Evolutionary conservation across 1,284 basidiomycete species (phyloP), one percentile per base, ranked within the genome.

Genomic region (Pseudozyma hubeiensis): DNA sequence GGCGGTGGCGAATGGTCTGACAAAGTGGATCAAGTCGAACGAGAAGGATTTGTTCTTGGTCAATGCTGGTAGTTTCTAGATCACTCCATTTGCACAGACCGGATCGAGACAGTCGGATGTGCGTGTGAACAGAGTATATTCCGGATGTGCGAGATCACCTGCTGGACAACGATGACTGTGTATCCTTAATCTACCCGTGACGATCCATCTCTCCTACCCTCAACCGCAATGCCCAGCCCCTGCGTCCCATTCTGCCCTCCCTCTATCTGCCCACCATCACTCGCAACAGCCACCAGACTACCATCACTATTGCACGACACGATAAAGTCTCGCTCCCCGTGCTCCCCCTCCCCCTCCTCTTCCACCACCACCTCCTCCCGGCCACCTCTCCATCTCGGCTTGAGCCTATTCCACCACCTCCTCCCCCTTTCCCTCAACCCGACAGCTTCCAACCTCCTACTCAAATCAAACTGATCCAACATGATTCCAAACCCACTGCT

Each of bases 1-100:
- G 9, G 89, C 90, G 16, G 91, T 93, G 1, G 96, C 95, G 8
- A 96, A 97, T 83, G 88, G 90, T 0, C 90, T 98, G 33, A 91
- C 91, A 16, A 88, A 90, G 39, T 99, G 96, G 95, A 90, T 97
- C 17, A 91, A 92, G 86, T 90, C 89, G 68, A 92, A 97, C 81
- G 94, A 97, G 84, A 86, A 86, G 16, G 88, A 87, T 74, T 81
- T 98, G 70, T 98, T 98, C 84, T 51, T 85, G 6, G 72, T 73
- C 39, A 77, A 75, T 17, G 77, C 79, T 4, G 81, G 78, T 14
- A 71, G 76, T 11, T 82, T 84, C 34, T 84, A 47, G 45, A 0
- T 35, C 35, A 37, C 2, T 37, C 9, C 35, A 37, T 10, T 14
- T 37, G 24, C 24, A 4, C 24, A 24, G 24, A 24, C 24, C 24